phyloP scores from a whole-genome alignment of 441 rosid genomes.

The Biscutella laevigata region DNA sequence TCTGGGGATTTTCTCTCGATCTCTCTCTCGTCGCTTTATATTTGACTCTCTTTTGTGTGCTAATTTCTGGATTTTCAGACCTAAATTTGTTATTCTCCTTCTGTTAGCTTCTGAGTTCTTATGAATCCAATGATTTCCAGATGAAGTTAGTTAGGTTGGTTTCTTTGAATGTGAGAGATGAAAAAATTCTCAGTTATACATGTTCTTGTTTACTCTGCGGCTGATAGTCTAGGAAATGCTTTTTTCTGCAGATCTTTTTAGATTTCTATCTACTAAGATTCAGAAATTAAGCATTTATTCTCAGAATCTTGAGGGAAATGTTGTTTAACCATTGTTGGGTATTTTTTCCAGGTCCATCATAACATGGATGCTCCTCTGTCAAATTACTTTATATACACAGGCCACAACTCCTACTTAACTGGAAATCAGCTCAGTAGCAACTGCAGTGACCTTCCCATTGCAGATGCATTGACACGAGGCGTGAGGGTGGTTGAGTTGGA shows the following conservation, averaged over 20 bases:
- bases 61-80: neutral
- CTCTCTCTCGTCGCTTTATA: slow-evolving; percentile 1
- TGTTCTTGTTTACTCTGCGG: neutral
- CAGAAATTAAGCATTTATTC: neutral
- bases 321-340: neutral
- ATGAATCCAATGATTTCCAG: neutral
- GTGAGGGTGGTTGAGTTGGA: slow-evolving; percentile 65
- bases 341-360: slow-evolving; percentile 42
- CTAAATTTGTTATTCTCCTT: neutral
- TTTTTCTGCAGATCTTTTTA: neutral
- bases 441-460: slow-evolving; percentile 57
- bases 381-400: slow-evolving; percentile 56
- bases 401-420: slow-evolving; percentile 63
- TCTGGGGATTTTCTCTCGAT: neutral
- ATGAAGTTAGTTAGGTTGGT: neutral
- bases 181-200: neutral
- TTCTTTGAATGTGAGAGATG: too few relatives aligned
- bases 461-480: slow-evolving; percentile 46
- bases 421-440: slow-evolving; percentile 68
- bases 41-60: neutral
- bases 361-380: slow-evolving; percentile 60
- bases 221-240: slow-evolving; percentile 5
- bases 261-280: neutral
- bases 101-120: neutral
- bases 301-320: too few relatives aligned